Base-by-base conservation (phyloP, 2,329 filamentous ascomycete genomes). In the Ascochyta clinopodiicola region DNA sequence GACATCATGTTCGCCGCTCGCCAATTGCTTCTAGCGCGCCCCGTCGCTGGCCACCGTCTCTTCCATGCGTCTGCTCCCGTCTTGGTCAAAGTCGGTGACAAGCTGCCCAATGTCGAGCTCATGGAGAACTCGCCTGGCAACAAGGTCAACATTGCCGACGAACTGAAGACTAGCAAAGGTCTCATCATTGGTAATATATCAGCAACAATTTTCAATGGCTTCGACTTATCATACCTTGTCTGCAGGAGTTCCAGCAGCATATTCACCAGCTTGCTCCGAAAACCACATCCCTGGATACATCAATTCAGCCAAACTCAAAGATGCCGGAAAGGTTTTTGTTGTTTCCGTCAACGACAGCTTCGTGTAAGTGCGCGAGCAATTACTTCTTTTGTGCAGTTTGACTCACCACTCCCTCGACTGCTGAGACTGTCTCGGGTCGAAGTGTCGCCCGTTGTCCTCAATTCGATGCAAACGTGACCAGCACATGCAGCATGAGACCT, bases 271-370 rank as follows among this genome's bases (percentile, higher is more conserved):
- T 10, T 90, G 87, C 79, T 87, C 85, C 17, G 82, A 84, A 62
- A 81, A 79, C 44, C 94, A 98, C 74, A 82, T 98, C 40, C 94
- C 94, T 0, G 90, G 90, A 51, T 98, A 92, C 79, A 89, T 97
- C 76, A 87, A 86, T 71, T 89, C 91, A 73, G 83, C 88, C 51
- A 86, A 88, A 74, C 83, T 96, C 66, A 90, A 90, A 79, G 82
- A 88, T 57, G 91, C 90, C 27, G 93, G 92, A 44, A 83, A 89
- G 69, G 90, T 96, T 40, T 96, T 96, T 70, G 91, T 98, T 36
- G 87, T 98, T 52, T 88, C 90, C 34, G 93, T 97, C 73, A 98
- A 98, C 74, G 94, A 98, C 75, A 86, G 92, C 19, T 97, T 97
- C 75, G 93, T 96, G 90, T 96, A 82, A 78, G 90, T 79, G 19